Evolutionary conservation across 768 basidiomycete species (phyloP), one percentile per base, ranked within the genome.

Genomic region (Plicaturopsis crispa): DNA sequence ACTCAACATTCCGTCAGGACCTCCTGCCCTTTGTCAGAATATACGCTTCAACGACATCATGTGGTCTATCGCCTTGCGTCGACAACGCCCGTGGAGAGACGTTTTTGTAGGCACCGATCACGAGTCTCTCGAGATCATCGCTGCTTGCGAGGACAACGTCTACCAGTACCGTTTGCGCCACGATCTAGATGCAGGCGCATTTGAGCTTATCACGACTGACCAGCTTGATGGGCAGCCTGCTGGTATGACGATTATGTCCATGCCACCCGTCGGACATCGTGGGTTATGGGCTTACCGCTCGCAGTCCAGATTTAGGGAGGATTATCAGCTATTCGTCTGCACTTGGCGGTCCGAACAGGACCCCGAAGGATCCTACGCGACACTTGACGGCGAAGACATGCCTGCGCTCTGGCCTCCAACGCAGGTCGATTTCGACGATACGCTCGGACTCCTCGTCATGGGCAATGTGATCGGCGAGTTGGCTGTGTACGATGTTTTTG

Each of bases 401-500:
- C 37, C 37, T 17, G 45, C 38, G 3, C 35, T 46, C 3, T 46
- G 45, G 45, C 41, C 36, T 4, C 13, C 43, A 13, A 41, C 45
- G 3, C 4, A 13, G 6, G 12, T 46, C 12, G 36, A 39, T 26
- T 39, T 43, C n/a, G 45, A 46, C 16, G 45, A 46, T 6, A 31
- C 42, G 30, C 28, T 46, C n/a, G 45, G 45, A 19, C 35, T 37
- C 5, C 26, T 42, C n/a, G 45, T 42, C 5, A 21, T 46, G 6
- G 45, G 45, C 5, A 46, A 46, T 38, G 38, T 42, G 17, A 43
- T 46, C 24, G 45, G 45, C 5, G 45, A 46, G 24, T 24, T 46
- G 8, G 37, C 34, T 16, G 30, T 46, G 8, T 39, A 33, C 16
- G 42, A 46, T 31, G n/a, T n/a, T n/a, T n/a, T 14, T 28, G 14